A percentile compares a stretch with the other conserved stretches of the same genome.
These are phyloP conservation scores for Prunus mongolica DNA, from an alignment of 306 rosid species.

Conservation along the genomic window DNA sequence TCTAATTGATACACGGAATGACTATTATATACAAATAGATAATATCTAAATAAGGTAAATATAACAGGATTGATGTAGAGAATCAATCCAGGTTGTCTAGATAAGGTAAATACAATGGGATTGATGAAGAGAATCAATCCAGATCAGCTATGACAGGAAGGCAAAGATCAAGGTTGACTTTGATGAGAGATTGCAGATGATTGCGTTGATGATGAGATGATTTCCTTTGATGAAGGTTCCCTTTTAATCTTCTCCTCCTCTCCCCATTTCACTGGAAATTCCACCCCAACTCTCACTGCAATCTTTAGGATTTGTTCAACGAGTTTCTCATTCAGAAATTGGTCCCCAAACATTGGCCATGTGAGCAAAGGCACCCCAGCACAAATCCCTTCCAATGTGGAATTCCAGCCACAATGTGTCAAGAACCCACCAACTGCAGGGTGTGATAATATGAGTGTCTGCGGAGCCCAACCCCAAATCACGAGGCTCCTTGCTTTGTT, in stretches of 20 bases:
- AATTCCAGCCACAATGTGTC: constrained; percentile 39
- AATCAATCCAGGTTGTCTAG: too few species aligned
- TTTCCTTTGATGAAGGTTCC: too few species aligned
- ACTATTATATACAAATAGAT: too few species aligned
- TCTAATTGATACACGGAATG: too few species aligned
- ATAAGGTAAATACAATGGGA: too few species aligned
- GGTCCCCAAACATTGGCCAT: constrained; percentile 37
- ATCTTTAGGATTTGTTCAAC: constrained; percentile 17
- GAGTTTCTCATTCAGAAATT: constrained; percentile 36
- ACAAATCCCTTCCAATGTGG: constrained; percentile 22
- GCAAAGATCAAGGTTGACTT: too few species aligned
- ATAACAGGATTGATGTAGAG: too few species aligned
- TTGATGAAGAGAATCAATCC: too few species aligned
- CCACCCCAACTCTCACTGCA: constrained; percentile 33
- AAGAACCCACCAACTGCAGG: constrained; percentile 33
- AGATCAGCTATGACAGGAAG: too few species aligned
- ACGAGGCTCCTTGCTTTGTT: constrained; percentile 40
- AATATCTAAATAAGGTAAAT: too few species aligned
- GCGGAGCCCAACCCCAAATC: constrained; percentile 83
- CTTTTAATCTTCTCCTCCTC: constrained; percentile 22
- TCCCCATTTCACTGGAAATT: constrained; percentile 21
- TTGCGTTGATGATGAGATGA: too few species aligned
- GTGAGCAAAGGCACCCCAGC: constrained; percentile 44
- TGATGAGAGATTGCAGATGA: too few species aligned
- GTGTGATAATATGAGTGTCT: constrained; percentile 50